Evolutionary conservation across 805 yeast species (phyloP), one percentile per base, ranked within the genome.

Genomic region (Barnettozyma wickerhamii): DNA sequence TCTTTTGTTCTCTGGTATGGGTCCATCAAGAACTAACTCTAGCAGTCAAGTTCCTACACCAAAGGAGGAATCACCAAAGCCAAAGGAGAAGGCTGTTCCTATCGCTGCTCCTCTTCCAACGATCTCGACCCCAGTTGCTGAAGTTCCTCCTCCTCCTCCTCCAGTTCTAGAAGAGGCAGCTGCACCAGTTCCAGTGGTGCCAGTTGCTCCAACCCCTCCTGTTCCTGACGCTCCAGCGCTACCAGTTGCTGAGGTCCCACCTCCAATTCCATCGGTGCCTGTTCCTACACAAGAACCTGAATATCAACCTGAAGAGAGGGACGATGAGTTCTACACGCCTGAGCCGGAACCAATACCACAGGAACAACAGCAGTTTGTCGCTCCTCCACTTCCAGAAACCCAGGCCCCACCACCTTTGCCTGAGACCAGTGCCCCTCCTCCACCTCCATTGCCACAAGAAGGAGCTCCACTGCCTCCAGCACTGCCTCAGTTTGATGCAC

Each of bases 401-500:
- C 62, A 64, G 10, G 48, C 63, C 13, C 53, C 60, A 6, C 57
- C 66, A 27, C 51, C 58, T 9, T 52, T 66, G 10, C 36, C 51
- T 15, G 30, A 28, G 13, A 51, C 60, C 24, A 26, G 31, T 14
- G 27, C 14, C 7, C 19, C 65, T 9, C 61, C 66, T 20, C 58
- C 58, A 18, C 50, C 42, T 40, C 55, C 56, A 15, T 53, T 53
- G 13, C 38, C 31, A 18, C 14, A 24, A 27, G 5, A 10, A 13
- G 17, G n/a, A 18, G 31, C 13, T 13, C 6, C 59, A 9, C 56
- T 66, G 23, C 49, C 55, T 6, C 56, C 68, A 4, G 33, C 51
- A 13, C 37, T 51, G 14, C 53, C 51, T 2, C 37, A 44, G 19
- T 43, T 49, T 17, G 34, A 56, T 15, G 55, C 63, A 19, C 50